These are phyloP conservation scores for Scheffersomyces spartinae DNA, from an alignment of 805 yeast genomes.

Conservation along the genomic window DNA sequence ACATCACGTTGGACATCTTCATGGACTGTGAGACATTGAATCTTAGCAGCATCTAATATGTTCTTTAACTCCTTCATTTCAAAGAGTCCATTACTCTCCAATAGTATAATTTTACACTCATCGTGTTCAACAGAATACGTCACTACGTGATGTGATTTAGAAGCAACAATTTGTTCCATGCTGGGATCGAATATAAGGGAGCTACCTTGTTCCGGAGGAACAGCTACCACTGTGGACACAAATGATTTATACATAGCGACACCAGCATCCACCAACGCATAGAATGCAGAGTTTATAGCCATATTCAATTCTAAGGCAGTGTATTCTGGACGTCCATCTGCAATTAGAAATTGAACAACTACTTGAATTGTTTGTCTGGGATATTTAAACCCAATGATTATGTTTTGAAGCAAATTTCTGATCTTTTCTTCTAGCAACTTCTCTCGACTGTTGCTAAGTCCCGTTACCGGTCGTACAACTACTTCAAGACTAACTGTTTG, in stretches of 20 bases:
- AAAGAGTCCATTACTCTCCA: slow-evolving; percentile 68
- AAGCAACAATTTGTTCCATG: slow-evolving; percentile 24
- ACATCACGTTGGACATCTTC: slow-evolving; percentile 32
- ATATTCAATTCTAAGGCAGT: slow-evolving; percentile 48
- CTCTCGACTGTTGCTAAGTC: slow-evolving; percentile 68
- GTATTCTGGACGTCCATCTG: too few relatives aligned
- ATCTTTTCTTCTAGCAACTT: slow-evolving; percentile 63
- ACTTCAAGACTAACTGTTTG: slow-evolving; percentile 68
- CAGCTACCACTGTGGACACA: slow-evolving; percentile 41
- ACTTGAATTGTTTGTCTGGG: slow-evolving; percentile 58
- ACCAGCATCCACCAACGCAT: slow-evolving; percentile 76
- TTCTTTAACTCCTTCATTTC: slow-evolving; percentile 40
- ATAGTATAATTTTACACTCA: slow-evolving; percentile 42
- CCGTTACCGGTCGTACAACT: slow-evolving; percentile 65
- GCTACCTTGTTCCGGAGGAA: slow-evolving; percentile 13
- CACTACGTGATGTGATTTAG: slow-evolving; percentile 53
- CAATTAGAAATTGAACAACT: slow-evolving; percentile 27
- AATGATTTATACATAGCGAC: slow-evolving; percentile 57
- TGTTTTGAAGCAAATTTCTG: slow-evolving; percentile 45
- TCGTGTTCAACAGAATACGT: slow-evolving; percentile 47
- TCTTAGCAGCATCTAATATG: slow-evolving; percentile 41
- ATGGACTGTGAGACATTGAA: slow-evolving; percentile 34
- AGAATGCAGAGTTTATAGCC: slow-evolving; percentile 58
- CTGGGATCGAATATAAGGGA: slow-evolving; percentile 34
- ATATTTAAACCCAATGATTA: slow-evolving; percentile 49